Percentiles rank a stretch among this genome's conserved stretches.
Evolutionary conservation across 768 basidiomycete species (phyloP).

Genomic region (Collybiopsis confluens): DNA sequence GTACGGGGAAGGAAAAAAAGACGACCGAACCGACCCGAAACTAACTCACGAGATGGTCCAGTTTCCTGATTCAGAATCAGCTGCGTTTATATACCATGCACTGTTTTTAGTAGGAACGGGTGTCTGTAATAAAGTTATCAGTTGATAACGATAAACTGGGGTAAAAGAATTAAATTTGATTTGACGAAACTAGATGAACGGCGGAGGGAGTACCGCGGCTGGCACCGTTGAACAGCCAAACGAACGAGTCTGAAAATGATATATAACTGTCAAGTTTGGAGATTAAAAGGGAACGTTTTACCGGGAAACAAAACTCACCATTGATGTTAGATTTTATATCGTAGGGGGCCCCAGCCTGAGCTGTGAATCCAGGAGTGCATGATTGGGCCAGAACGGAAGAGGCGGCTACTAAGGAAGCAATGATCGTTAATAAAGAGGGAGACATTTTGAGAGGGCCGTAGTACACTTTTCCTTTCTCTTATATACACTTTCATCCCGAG

Average conservation of each 20-base stretch:
- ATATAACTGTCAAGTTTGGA: background rate
- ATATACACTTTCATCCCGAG: too few relatives aligned
- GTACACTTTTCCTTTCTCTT: too few relatives aligned
- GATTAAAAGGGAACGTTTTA: background rate
- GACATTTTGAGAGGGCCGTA: too few relatives aligned
- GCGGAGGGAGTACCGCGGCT: background rate
- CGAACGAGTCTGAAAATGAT: background rate
- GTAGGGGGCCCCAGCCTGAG: background rate
- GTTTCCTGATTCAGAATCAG: background rate
- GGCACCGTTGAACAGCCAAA: conserved; percentile 1
- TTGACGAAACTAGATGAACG: background rate
- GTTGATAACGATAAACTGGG: background rate
- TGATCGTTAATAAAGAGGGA: background rate
- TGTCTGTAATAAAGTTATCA: too few relatives aligned
- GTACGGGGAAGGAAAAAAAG: too few relatives aligned
- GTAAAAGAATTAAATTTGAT: background rate
- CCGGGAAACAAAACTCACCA: background rate
- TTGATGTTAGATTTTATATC: background rate
- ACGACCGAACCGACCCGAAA: too few relatives aligned
- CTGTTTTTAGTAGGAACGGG: background rate
- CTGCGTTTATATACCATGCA: background rate
- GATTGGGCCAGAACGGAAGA: background rate
- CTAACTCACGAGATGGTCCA: background rate
- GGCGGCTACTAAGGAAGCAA: background rate
- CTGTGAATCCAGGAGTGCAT: background rate